phyloP scores from a whole-genome alignment of 257 asterid species.

The Nicotiana attenuata region DNA sequence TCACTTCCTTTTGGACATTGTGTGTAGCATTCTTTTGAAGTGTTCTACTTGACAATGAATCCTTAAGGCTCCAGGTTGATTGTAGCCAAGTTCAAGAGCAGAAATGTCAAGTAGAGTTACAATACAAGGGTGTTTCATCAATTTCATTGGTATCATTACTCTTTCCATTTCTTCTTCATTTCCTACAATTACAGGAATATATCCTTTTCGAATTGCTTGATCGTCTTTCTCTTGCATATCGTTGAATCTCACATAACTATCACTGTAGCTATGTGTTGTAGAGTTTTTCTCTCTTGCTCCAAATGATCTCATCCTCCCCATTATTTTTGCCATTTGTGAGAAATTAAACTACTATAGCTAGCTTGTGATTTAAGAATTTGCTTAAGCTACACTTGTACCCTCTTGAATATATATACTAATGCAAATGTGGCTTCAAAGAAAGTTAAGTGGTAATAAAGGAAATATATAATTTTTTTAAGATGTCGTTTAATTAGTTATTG shows the following conservation, averaged over 20 bases:
- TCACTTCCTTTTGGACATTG: conserved; percentile 3
- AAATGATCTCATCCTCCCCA: background rate
- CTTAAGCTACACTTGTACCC: background rate
- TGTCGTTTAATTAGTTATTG: background rate
- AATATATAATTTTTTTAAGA: background rate
- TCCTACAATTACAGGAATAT: conserved; percentile 10
- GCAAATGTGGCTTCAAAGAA: background rate
- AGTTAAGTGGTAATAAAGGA: background rate
- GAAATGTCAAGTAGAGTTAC: conserved; percentile 1
- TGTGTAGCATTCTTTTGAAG: conserved; percentile 11
- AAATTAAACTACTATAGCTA: background rate
- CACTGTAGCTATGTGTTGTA: background rate
- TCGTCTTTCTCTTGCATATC: background rate
- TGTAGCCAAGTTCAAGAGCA: conserved; percentile 10
- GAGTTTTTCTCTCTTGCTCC: background rate
- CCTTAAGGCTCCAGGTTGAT: conserved; percentile 11
- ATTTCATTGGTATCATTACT: conserved; percentile 7
- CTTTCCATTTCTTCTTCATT: background rate
- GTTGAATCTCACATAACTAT: background rate
- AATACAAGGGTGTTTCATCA: conserved; percentile 11
- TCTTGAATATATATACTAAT: background rate
- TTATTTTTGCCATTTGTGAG: background rate
- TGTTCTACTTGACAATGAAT: conserved; percentile 1
- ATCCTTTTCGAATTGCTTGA: conserved; percentile 7
- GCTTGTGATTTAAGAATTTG: background rate